Conservation (phyloP, 2,329 filamentous ascomycete genomes). For the Rhytidhysteron rufulum region DNA sequence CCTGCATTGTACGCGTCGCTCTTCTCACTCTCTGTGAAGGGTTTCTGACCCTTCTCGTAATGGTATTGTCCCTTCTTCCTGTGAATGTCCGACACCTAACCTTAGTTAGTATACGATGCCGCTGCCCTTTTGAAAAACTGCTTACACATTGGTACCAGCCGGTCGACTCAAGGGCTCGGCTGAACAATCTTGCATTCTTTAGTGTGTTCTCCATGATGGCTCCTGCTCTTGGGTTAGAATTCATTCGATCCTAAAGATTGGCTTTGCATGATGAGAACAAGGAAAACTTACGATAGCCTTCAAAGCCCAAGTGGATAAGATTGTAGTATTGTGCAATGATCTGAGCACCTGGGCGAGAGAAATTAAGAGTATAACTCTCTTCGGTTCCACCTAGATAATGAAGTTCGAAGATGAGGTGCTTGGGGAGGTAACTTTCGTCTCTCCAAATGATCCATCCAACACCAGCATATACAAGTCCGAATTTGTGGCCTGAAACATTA, state of each 20-base stretch:
- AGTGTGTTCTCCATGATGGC: conserved; percentile 61
- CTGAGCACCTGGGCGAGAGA: conserved; percentile 66
- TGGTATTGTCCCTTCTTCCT: conserved; percentile 49
- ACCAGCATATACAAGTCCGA: conserved; percentile 62
- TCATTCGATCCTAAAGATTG: no score
- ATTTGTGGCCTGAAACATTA: conserved; percentile 62
- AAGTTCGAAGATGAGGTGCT: conserved; percentile 67
- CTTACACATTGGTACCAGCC: conserved; percentile 54
- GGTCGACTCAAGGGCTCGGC: conserved; percentile 60
- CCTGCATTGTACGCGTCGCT: conserved; percentile 60
- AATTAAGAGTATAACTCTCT: conserved; percentile 68
- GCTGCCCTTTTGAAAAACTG: background rate
- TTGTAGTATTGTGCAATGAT: conserved; percentile 72
- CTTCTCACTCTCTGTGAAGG: conserved; percentile 47
- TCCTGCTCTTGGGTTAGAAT: no score
- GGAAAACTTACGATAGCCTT: conserved; percentile 57
- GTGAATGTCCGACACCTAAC: conserved; percentile 59
- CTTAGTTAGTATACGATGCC: conserved; percentile 19
- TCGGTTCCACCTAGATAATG: conserved; percentile 70
- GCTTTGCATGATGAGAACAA: background rate
- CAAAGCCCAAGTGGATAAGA: conserved; percentile 65
- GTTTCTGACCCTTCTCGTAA: conserved; percentile 40
- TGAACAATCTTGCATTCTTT: conserved; percentile 60
- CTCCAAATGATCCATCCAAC: conserved; percentile 59
- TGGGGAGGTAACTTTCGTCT: conserved; percentile 61